Percentiles rank a stretch among this genome's conserved stretches.
Conservation (phyloP, 2,329 filamentous ascomycete species). For the Colletotrichum lupini region DNA sequence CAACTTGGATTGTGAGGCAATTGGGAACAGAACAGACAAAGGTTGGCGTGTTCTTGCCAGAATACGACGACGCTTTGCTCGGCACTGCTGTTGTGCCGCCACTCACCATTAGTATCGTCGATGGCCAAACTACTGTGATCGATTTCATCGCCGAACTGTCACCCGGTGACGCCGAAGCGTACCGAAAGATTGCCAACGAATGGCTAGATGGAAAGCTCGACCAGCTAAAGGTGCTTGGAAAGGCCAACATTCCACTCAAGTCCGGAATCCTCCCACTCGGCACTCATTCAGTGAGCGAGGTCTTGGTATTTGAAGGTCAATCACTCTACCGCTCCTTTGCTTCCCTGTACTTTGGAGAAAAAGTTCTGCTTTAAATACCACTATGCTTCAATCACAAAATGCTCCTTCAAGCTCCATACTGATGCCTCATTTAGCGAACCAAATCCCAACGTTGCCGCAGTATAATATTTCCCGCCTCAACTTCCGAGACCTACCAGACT, state of each 20-base stretch:
- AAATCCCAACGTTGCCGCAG: constrained; percentile 81
- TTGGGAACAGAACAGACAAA: constrained; percentile 79
- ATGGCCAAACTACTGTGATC: constrained; percentile 80
- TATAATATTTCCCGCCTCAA: constrained; percentile 86
- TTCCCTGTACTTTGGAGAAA: constrained; percentile 71
- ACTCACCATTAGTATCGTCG: constrained; percentile 79
- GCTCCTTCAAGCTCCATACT: constrained; percentile 12
- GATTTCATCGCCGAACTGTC: constrained; percentile 83
- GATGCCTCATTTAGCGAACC: constrained; percentile 61
- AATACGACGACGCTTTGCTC: constrained; percentile 81
- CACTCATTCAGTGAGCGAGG: constrained; percentile 79
- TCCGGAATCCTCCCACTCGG: constrained; percentile 85
- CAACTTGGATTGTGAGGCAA: constrained; percentile 83
- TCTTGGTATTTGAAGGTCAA: constrained; percentile 86
- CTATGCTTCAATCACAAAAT: constrained; percentile 28
- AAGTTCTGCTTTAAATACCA: constrained; percentile 49
- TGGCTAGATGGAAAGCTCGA: constrained; percentile 85
- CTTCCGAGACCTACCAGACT: constrained; percentile 75
- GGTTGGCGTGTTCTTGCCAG: constrained; percentile 83
- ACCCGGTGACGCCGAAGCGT: constrained; percentile 80
- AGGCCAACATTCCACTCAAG: constrained; percentile 78
- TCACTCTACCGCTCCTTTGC: constrained; percentile 73
- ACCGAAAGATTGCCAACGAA: constrained; percentile 85
- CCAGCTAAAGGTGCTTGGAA: constrained; percentile 77
- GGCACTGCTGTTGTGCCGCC: constrained; percentile 82